Base-by-base conservation (phyloP, 1,139 yeast genomes). In the Diutina pseudorugosa region DNA sequence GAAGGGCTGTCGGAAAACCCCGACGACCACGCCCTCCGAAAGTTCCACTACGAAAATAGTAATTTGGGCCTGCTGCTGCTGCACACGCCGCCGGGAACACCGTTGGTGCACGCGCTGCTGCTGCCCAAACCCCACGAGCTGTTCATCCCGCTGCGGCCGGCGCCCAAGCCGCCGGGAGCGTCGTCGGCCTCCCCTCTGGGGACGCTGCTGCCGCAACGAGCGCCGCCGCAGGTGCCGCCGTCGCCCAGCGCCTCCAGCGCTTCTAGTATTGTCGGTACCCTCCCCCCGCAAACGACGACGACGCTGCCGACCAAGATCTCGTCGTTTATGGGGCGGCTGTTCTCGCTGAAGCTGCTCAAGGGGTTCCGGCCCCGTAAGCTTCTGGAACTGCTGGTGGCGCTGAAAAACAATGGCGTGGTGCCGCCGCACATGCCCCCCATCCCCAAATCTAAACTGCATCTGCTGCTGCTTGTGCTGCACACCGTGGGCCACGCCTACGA, bases 21-120 rank as follows among this genome's bases (percentile, higher is more conserved):
- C 5, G 93, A 83, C 51, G 82, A 79, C 45, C 75, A 73, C 54
- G 87, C 90, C 3, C 86, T 88, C 73, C 82, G 80, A 66, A 89
- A 89, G 64, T 85, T 90, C 63, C 80, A 71, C 50, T 67, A 57
- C 40, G 51, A 40, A 16, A 56, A 56, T 44, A 52, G 41, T 25
- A 20, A 33, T 16, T 41, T 47, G 50, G 42, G 42, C 19, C 50
- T 47, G 50, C 21, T 36, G 30, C 50, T 47, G 50, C 42, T 20
- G 42, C 36, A 30, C 36, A 18, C 33, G 12, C 51, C 51, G 16
- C 36, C 44, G 3, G 30, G 19, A 9, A 40, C 42, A 3, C 43
- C 14, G 44, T 7, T 20, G 21, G 21, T 11, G n/a, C 20, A 9
- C 21, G 20, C 40, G 41, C 36, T 25, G 23, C 40, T 27, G 49